phyloP scores from a whole-genome alignment of 352 stramenopile species.

The Phytophthora colocasiae region DNA sequence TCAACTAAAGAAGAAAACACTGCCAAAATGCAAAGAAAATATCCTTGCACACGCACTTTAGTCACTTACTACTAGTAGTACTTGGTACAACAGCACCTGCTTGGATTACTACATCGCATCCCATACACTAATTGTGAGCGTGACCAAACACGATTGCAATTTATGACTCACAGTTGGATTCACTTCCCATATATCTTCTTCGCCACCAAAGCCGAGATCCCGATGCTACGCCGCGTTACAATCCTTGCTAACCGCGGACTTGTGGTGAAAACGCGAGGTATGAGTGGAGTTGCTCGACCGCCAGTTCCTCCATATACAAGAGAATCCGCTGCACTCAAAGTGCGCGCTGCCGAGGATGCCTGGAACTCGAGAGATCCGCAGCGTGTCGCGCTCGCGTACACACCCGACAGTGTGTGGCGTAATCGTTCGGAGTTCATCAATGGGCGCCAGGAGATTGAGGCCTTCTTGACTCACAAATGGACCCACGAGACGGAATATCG shows the following conservation, averaged over 20 bases:
- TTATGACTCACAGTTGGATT: too few relatives aligned
- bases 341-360: conserved; percentile 87
- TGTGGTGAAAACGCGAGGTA: neutral
- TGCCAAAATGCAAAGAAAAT: too few relatives aligned
- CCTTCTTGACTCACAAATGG: conserved; percentile 86
- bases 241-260: neutral
- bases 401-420: conserved; percentile 79
- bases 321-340: conserved; percentile 81
- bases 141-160: too few relatives aligned
- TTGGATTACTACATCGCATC: too few relatives aligned
- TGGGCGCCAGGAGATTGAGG: conserved; percentile 75
- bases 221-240: neutral
- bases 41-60: too few relatives aligned
- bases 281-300: conserved; percentile 31
- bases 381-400: conserved; percentile 86
- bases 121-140: too few relatives aligned
- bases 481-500: conserved; percentile 77
- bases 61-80: too few relatives aligned
- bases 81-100: too few relatives aligned
- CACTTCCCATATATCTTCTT: too few relatives aligned
- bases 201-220: neutral
- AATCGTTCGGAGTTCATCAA: conserved; percentile 87
- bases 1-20: too few relatives aligned
- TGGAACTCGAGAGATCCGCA: conserved; percentile 87
- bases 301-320: conserved; percentile 84